Base-by-base conservation (phyloP, 345 rosid genomes). In the Eucalyptus pumila region DNA sequence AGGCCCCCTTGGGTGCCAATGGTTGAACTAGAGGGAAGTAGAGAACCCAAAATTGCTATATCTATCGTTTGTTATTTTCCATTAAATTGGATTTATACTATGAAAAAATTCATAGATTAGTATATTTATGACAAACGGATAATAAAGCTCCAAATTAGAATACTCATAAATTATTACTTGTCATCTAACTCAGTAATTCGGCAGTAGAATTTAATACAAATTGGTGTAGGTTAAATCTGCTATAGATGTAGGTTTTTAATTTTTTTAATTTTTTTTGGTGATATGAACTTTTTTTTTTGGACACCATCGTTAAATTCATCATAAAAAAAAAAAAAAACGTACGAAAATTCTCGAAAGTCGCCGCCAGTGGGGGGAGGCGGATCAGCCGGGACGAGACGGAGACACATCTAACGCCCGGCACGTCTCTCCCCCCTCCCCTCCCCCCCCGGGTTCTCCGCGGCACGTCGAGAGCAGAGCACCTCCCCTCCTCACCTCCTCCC, bases 111-210 rank as follows among this genome's bases (percentile, higher is more conserved):
- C 5, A 52, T 52, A 52, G 8, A 52, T 19, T 19, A 8, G 4
- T 52, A 52, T 19, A 3, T 4, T 52, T 4, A 2, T 8, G 24
- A 21, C 1, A 52, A 52, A 19, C 26, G 1, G 1, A 52, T 8
- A 11, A 52, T 19, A 52, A 52, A 21, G 2, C 23, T 51, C 54
- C 9, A 51, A 51, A 51, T 51, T 0, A 51, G 4, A 51, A 7
- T 1, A 51, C 23, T 21, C 1, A 0, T 52, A 1, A 52, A 52
- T 0, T 21, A 52, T 21, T 8, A 52, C 2, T 8, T 52, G 11
- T 8, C 0, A 21, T 52, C 0, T 52, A 8, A 50, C 0, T 52
- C 1, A 2, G 19, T 0, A 50, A 50, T 50, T 50, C 6, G 1
- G 6, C 1, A 50, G 8, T 15, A 2, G 15, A 50, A 6, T 50